Percentiles rank a stretch among this genome's conserved stretches.
phyloP scores from a whole-genome alignment of 345 rosid species.

The Corchorus capsularis region DNA sequence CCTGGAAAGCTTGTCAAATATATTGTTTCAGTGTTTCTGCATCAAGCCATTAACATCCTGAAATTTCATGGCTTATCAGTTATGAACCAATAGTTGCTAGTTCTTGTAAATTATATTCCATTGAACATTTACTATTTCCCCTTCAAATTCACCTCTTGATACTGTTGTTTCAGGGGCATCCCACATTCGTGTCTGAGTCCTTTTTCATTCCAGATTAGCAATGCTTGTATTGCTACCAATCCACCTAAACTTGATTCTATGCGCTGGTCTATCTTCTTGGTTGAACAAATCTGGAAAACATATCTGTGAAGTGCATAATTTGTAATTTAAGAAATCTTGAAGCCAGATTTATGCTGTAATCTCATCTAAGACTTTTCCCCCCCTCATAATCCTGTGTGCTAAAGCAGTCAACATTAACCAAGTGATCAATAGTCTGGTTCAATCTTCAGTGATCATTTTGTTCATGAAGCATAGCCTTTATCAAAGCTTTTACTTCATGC shows the following conservation, averaged over 20 bases:
- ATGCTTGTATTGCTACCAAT: not conserved
- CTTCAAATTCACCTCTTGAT: not conserved
- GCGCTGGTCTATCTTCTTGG: not conserved
- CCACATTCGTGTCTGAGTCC: not conserved
- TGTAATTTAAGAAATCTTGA: not conserved
- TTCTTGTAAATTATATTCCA: not conserved
- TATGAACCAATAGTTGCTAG: too few relatives aligned
- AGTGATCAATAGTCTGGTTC: not conserved
- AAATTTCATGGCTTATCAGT: too few relatives aligned
- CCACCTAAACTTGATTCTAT: not conserved
- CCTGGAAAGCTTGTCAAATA: too few relatives aligned
- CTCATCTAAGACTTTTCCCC: not conserved
- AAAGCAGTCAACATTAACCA: not conserved
- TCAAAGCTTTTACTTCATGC: not conserved
- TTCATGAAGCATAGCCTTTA: not conserved
- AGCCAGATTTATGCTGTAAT: not conserved
- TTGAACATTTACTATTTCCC: not conserved
- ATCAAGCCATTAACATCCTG: too few relatives aligned
- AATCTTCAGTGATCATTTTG: not conserved
- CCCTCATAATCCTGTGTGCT: not conserved
- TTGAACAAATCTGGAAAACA: not conserved
- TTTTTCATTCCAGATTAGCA: not conserved
- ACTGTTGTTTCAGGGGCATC: not conserved
- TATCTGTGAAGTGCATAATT: not conserved
- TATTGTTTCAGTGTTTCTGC: too few relatives aligned